A percentile compares a stretch with the other conserved stretches of the same genome.
These are phyloP conservation scores for Taphrina pruni DNA, from an alignment of 1,139 yeast species.

Conservation along the genomic window DNA sequence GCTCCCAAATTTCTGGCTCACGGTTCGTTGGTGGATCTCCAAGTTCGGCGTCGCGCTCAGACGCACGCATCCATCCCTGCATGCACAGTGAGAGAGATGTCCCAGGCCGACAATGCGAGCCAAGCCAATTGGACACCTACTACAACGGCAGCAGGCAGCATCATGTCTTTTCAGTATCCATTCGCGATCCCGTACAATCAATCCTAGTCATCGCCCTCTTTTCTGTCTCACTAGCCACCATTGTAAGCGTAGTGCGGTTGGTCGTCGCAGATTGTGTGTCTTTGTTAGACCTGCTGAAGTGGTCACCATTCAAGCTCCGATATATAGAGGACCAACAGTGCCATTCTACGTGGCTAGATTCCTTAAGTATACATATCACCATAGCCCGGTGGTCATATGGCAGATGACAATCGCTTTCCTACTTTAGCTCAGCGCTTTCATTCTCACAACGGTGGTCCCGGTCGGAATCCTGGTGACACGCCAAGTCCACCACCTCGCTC, in stretches of 20 bases:
- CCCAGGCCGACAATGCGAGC: background rate
- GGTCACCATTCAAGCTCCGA: background rate
- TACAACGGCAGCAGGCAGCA: too few relatives aligned
- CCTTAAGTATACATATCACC: background rate
- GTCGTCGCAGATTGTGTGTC: background rate
- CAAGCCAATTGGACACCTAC: too few relatives aligned
- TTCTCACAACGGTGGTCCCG: slow-evolving; percentile 27
- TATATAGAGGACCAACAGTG: background rate
- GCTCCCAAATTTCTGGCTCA: too few relatives aligned
- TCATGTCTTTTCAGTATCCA: too few relatives aligned
- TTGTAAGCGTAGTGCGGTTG: slow-evolving; percentile 4
- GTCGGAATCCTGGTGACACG: slow-evolving; percentile 22
- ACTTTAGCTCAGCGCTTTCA: slow-evolving; percentile 32
- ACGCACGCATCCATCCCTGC: background rate
- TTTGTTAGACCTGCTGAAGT: background rate
- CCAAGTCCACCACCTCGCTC: slow-evolving; percentile 40
- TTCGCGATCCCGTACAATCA: too few relatives aligned
- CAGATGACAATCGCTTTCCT: slow-evolving; percentile 40
- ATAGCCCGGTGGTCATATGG: slow-evolving; percentile 19
- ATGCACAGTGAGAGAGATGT: slow-evolving; percentile 1
- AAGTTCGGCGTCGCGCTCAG: slow-evolving; percentile 11
- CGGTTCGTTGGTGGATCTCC: background rate
- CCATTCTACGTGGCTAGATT: background rate
- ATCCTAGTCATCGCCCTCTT: background rate
- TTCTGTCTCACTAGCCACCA: background rate